A percentile compares a stretch with the other conserved stretches of the same genome.
phyloP scores from a whole-genome alignment of 1,284 basidiomycete species.

The Polyporus tsugae region DNA sequence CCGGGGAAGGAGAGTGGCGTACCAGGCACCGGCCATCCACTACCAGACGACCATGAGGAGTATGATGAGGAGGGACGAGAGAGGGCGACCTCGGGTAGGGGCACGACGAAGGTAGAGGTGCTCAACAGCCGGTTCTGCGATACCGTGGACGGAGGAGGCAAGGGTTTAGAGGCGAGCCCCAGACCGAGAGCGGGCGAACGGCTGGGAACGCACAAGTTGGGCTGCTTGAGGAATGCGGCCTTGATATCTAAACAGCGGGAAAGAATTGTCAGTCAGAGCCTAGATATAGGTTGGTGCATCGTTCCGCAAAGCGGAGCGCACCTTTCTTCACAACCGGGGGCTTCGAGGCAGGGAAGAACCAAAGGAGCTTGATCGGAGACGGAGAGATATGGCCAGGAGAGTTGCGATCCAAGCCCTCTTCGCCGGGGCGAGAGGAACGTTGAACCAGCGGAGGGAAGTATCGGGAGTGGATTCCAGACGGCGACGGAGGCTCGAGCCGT shows the following conservation, averaged over 20 bases:
- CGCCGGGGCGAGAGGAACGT: neutral
- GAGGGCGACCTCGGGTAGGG: neutral
- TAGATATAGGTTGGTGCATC: too few relatives aligned
- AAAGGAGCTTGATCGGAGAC: neutral
- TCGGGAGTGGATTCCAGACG: neutral
- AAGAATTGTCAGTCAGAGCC: neutral
- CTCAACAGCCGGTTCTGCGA: too few relatives aligned
- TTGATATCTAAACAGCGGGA: neutral
- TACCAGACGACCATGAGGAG: neutral
- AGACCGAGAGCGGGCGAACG: neutral
- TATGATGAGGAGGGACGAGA: neutral
- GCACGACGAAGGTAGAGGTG: neutral
- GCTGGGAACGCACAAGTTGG: neutral
- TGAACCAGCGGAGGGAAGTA: neutral
- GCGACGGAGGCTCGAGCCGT: slow-evolving; percentile 5
- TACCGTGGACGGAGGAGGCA: neutral
- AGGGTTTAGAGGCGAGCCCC: neutral
- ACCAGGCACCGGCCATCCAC: neutral
- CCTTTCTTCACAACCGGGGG: neutral
- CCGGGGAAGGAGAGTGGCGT: neutral
- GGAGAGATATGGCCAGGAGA: neutral
- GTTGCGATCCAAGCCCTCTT: neutral
- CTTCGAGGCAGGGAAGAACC: slow-evolving; percentile 4
- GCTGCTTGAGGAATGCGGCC: neutral
- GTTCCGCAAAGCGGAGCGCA: neutral